Conservation (phyloP, 108 stramenopile genomes). For the Fragilariopsis cylindrus region DNA sequence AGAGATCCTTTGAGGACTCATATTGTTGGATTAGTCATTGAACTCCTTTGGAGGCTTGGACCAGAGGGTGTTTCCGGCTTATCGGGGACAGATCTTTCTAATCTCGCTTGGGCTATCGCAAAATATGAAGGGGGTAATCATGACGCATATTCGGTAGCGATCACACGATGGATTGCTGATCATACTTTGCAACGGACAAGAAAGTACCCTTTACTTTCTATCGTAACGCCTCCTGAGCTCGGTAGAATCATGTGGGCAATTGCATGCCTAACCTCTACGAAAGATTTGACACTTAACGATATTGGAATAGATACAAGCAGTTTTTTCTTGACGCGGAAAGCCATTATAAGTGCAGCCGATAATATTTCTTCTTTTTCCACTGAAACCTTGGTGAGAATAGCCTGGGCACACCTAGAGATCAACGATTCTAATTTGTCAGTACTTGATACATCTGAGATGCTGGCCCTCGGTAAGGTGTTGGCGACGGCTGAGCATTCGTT, state of each 20-base stretch:
- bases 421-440: conserved; percentile 14
- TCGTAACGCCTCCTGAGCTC: conserved; percentile 52
- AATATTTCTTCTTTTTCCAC: conserved; percentile 10
- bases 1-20: conserved; percentile 37
- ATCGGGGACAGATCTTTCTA: conserved; percentile 40
- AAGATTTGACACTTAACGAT: not conserved
- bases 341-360: conserved; percentile 7
- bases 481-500: conserved; percentile 47
- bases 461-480: conserved; percentile 36
- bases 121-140: conserved; percentile 24
- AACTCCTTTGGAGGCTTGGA: conserved; percentile 34
- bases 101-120: conserved; percentile 58
- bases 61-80: conserved; percentile 19
- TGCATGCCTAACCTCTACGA: conserved; percentile 26
- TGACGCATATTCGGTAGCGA: conserved; percentile 7
- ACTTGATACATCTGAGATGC: conserved; percentile 15
- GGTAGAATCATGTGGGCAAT: conserved; percentile 54
- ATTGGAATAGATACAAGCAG: not conserved
- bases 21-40: conserved; percentile 34
- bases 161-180: conserved; percentile 38
- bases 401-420: conserved; percentile 49
- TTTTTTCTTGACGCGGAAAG: conserved; percentile 14
- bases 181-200: conserved; percentile 8
- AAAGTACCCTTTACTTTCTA: conserved; percentile 10
- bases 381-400: conserved; percentile 30